Evolutionary conservation across 148 eudicot genomes (phyloP), one percentile per base, ranked within the genome.

Genomic region (Vaccinium darrowii): DNA sequence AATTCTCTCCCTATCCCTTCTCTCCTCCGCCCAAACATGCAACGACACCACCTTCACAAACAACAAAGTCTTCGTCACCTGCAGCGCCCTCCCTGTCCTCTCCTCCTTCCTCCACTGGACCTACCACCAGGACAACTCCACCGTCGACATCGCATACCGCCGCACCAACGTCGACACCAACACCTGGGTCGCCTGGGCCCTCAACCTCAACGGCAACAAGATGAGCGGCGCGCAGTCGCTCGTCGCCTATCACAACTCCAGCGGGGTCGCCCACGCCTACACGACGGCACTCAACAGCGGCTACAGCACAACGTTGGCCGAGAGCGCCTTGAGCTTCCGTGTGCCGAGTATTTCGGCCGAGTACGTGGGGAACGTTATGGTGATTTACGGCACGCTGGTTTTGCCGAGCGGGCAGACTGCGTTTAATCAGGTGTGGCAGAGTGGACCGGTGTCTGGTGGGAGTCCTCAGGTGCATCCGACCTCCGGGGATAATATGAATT

Each of bases 141-240:
- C 96, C 0, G 95, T 90, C 13, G 90, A 91, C 5, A 82, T 97
- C 13, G 99, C 99, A 4, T 97, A 89, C 85, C 89, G 99, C 1
- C 96, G 81, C 65, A 81, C 90, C 51, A 88, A 89, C 0, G 83
- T 92, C 14, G 36, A 67, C 56, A 30, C 90, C 36, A 16, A 90
- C 5, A 81, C 93, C 11, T 97, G 99, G 99, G 91, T 95, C 5
- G 96, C 93, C 0, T 97, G 98, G 98, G 95, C 92, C 0, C 88
- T 97, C 30, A 97, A 97, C 74, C 90, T 89, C 0, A 47, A 67
- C 0, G 47, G 83, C 0, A 2, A 78, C 0, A 87, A 91, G 4
- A 97, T 97, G 99, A 1, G 0, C 77, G 50, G 51, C 23, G 0
- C 77, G 18, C 77, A 73, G n/a, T 15, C 92, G 1, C 86, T 97